Evolutionary conservation across 306 rosid species (phyloP).

Genomic region (Acacia confusa): DNA sequence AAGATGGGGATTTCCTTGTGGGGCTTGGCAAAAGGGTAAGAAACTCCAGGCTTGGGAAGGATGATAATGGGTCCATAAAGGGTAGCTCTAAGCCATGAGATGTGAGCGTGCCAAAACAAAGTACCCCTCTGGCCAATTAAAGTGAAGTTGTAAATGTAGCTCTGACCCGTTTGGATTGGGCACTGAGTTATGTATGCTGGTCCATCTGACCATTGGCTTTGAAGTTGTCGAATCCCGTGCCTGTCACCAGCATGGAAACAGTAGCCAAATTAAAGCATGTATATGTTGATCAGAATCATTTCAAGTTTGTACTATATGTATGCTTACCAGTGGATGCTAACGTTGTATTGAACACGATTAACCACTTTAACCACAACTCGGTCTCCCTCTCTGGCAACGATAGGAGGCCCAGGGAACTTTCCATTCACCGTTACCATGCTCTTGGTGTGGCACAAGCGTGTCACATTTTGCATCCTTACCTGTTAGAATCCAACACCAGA

Average conservation of each 20-base stretch:
- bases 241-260: conserved; percentile 9
- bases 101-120: conserved; percentile 34
- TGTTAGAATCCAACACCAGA: neutral
- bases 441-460: conserved; percentile 40
- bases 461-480: conserved; percentile 35
- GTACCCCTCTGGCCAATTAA: conserved; percentile 30
- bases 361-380: conserved; percentile 25
- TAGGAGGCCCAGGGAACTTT: conserved; percentile 36
- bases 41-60: conserved; percentile 28
- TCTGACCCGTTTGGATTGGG: conserved; percentile 36
- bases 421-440: conserved; percentile 34
- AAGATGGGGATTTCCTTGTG: conserved; percentile 34
- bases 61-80: conserved; percentile 37
- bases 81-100: conserved; percentile 35
- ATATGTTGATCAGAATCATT: neutral
- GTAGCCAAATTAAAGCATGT: neutral
- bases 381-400: conserved; percentile 39
- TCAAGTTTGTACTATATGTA: neutral
- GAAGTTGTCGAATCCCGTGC: conserved; percentile 39
- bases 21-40: conserved; percentile 35
- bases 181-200: conserved; percentile 39
- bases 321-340: conserved; percentile 35
- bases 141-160: conserved; percentile 33
- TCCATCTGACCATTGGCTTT: conserved; percentile 36
- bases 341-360: conserved; percentile 34